These are phyloP conservation scores for Backusella parvicylindrica DNA, from an alignment of 192 early-diverging fungal genomes.

Conservation along the genomic window DNA sequence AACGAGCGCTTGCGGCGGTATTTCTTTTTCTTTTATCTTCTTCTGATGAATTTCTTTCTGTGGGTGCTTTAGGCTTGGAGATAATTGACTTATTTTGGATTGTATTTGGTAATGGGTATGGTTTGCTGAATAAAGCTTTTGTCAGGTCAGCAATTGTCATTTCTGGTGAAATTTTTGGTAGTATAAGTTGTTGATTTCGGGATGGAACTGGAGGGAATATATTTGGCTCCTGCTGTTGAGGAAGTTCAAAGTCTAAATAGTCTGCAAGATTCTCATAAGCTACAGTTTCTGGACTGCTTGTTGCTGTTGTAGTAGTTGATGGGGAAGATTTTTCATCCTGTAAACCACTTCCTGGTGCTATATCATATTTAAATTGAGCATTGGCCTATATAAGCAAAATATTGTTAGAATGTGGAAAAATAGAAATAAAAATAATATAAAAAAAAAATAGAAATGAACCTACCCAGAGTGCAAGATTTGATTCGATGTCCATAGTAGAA, in stretches of 20 bases:
- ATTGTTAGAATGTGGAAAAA: neutral
- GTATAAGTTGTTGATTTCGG: neutral
- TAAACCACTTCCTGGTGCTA: conserved; percentile 39
- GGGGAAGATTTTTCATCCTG: conserved; percentile 11
- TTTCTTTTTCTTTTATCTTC: conserved; percentile 91
- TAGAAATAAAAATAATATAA: neutral
- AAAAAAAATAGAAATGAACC: neutral
- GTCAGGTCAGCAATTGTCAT: neutral
- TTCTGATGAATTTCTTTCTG: conserved; percentile 34
- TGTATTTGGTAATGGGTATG: neutral
- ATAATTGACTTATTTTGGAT: neutral
- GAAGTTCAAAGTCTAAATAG: conserved; percentile 27
- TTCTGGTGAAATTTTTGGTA: conserved; percentile 1
- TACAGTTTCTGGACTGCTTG: conserved; percentile 1
- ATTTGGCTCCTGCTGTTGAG: neutral
- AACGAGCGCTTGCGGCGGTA: conserved; percentile 92
- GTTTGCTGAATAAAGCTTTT: neutral
- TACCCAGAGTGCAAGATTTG: conserved; percentile 23
- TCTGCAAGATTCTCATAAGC: conserved; percentile 22
- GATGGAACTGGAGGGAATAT: neutral
- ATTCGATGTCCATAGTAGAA: neutral
- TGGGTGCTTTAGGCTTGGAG: neutral
- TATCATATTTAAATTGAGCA: conserved; percentile 72
- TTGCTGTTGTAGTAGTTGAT: neutral
- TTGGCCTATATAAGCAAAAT: conserved; percentile 36